Evolutionary conservation across 2,329 filamentous ascomycete species (phyloP).

Genomic region (Sporothrix globosa): DNA sequence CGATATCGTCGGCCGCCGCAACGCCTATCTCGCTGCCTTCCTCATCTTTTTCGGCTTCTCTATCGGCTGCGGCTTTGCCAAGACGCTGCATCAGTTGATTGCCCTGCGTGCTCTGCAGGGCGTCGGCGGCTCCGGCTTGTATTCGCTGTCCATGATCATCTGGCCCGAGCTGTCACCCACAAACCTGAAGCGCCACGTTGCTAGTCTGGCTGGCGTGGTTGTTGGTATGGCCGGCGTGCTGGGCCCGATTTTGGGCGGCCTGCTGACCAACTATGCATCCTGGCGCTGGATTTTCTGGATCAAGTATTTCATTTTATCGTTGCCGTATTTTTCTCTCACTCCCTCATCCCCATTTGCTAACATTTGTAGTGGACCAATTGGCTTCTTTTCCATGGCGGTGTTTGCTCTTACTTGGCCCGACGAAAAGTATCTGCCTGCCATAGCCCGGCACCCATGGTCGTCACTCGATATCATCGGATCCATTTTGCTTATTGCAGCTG

Average conservation of each 20-base stretch:
- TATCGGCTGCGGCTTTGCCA: constrained; percentile 56
- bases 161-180: constrained; percentile 55
- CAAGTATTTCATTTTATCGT: constrained; percentile 49
- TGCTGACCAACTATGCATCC: constrained; percentile 53
- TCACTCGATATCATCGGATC: constrained; percentile 59
- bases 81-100: constrained; percentile 52
- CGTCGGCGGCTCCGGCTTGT: constrained; percentile 57
- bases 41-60: constrained; percentile 61
- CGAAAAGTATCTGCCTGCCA: constrained; percentile 45
- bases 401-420: constrained; percentile 58
- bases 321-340: background rate
- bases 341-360: background rate
- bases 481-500: constrained; percentile 56
- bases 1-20: constrained; percentile 58
- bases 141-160: constrained; percentile 60
- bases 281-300: constrained; percentile 65
- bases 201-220: constrained; percentile 53
- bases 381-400: constrained; percentile 50
- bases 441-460: constrained; percentile 50
- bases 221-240: constrained; percentile 54
- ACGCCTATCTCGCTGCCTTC: constrained; percentile 56
- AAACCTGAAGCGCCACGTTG: constrained; percentile 49
- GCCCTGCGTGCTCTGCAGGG: constrained; percentile 56
- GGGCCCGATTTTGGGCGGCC: constrained; percentile 56
- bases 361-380: constrained; percentile 53